Evolutionary conservation across 1,139 yeast species (phyloP).

Genomic region (Candida labiduridarum): DNA sequence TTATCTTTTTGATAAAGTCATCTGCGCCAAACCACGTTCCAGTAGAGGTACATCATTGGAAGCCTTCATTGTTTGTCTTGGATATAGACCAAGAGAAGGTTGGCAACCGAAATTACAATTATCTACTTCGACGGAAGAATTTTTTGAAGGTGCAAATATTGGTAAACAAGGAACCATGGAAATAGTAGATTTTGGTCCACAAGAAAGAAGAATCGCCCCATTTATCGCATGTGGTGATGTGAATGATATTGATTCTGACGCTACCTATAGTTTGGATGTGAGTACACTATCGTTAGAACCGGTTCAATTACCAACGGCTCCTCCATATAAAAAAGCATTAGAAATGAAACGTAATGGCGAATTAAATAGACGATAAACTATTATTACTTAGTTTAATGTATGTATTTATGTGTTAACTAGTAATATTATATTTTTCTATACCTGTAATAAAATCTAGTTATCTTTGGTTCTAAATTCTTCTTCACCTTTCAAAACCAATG

Average conservation of each 20-base stretch:
- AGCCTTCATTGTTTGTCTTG: slow-evolving; percentile 89
- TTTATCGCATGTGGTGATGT: slow-evolving; percentile 95
- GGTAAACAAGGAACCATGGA: slow-evolving; percentile 28
- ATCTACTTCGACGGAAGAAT: slow-evolving; percentile 74
- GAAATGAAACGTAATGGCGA: slow-evolving; percentile 83
- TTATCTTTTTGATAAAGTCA: slow-evolving; percentile 76
- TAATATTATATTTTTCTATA: neutral
- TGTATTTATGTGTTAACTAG: no score
- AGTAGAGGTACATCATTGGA: slow-evolving; percentile 93
- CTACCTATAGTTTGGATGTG: slow-evolving; percentile 74
- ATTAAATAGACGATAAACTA: slow-evolving; percentile 27
- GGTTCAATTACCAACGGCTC: slow-evolving; percentile 93
- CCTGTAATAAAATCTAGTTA: slow-evolving; percentile 2
- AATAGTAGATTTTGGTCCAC: neutral
- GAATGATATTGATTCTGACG: slow-evolving; percentile 87
- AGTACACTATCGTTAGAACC: slow-evolving; percentile 69
- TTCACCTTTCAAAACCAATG: slow-evolving; percentile 41
- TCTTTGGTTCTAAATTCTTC: slow-evolving; percentile 20
- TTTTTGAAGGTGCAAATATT: slow-evolving; percentile 66
- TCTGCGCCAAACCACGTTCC: slow-evolving; percentile 94
- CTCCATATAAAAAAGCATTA: slow-evolving; percentile 90
- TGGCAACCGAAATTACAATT: slow-evolving; percentile 73
- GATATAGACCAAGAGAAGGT: slow-evolving; percentile 76
- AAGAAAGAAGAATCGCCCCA: slow-evolving; percentile 73
- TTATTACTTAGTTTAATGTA: neutral